Evolutionary conservation across 805 yeast genomes (phyloP).

Genomic region (Priceomyces castillae): DNA sequence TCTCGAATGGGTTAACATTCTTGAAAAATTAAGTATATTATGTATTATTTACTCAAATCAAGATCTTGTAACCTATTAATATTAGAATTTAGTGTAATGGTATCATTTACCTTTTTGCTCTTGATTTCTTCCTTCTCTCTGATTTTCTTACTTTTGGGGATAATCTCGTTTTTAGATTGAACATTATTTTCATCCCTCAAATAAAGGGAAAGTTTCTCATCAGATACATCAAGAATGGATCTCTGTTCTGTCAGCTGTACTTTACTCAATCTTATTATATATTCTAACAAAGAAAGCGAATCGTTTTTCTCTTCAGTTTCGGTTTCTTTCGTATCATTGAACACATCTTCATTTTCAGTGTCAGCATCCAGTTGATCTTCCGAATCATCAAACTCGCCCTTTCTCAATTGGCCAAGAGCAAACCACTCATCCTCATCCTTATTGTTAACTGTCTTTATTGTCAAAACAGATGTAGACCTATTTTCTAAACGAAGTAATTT

Average conservation of each 20-base stretch:
- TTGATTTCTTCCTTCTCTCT: slow-evolving; percentile 10
- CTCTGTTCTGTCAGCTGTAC: slow-evolving; percentile 59
- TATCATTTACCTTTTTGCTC: slow-evolving; percentile 14
- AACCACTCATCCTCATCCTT: slow-evolving; percentile 42
- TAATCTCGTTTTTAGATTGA: slow-evolving; percentile 12
- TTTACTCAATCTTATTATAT: slow-evolving; percentile 55
- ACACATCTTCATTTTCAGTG: slow-evolving; percentile 19
- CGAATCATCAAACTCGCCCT: slow-evolving; percentile 23
- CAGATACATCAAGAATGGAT: slow-evolving; percentile 54
- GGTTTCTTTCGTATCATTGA: slow-evolving; percentile 15
- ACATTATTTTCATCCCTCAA: slow-evolving; percentile 50
- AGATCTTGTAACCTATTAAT: slow-evolving; percentile 31
- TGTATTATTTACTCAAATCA: slow-evolving; percentile 15
- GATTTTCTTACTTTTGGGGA: slow-evolving; percentile 18
- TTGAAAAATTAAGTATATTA: neutral
- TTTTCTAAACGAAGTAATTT: slow-evolving; percentile 60
- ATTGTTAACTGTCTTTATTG: slow-evolving; percentile 44
- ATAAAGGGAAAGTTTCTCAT: slow-evolving; percentile 62
- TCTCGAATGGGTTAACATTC: neutral
- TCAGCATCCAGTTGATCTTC: slow-evolving; percentile 25
- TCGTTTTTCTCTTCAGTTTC: slow-evolving; percentile 12
- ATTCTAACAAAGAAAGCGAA: slow-evolving; percentile 62
- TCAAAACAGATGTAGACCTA: slow-evolving; percentile 61
- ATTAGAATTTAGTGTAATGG: slow-evolving; percentile 29
- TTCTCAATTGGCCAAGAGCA: slow-evolving; percentile 44